Evolutionary conservation across 2,329 filamentous ascomycete genomes (phyloP), one percentile per base, ranked within the genome.

Genomic region (Neurospora sp.): DNA sequence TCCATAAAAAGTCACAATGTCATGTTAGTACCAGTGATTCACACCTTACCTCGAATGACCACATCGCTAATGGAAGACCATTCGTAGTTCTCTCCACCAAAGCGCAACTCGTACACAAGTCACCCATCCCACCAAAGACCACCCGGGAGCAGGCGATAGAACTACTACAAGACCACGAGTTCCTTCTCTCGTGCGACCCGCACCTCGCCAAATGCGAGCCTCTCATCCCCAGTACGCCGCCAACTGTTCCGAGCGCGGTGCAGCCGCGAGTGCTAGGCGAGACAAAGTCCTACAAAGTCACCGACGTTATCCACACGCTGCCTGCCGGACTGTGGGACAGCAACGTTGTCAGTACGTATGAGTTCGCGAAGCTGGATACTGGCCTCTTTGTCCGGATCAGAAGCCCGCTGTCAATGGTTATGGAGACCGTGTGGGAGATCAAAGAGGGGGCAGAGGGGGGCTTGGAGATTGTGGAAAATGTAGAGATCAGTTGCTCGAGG

Each of bases 261-360:
- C 74, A 75, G 70, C 75, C 77, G 6, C 66, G 77, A 15, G 66
- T 73, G 12, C 69, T 72, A 40, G 70, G 71, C 33, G 73, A 77
- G 46, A 77, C 79, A n/a, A 75, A 77, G 66, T 79, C 80, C 72
- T 87, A 83, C 77, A 79, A 80, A 39, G 83, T 87, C 33, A 84
- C 81, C 6, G 83, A 85, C 72, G 78, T 81, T 43, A 80, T 86
- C 8, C 84, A 86, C 73, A 80, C 84, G 43, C 79, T 87, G 33
- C 85, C 85, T 3, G 84, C 84, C 15, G 85, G 85, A 2, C 79
- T 88, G 37, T 87, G 84, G 85, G 84, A 85, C 74, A 83, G 81
- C 68, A 82, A 83, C 66, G 83, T 87, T 6, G 80, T 84, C 68
- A 87, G 85, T 78, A 82, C 77, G 6, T 85, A 86, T 74, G 85